Conservation (phyloP, 495 filamentous ascomycete species). For the Hypoxylon rickii region DNA sequence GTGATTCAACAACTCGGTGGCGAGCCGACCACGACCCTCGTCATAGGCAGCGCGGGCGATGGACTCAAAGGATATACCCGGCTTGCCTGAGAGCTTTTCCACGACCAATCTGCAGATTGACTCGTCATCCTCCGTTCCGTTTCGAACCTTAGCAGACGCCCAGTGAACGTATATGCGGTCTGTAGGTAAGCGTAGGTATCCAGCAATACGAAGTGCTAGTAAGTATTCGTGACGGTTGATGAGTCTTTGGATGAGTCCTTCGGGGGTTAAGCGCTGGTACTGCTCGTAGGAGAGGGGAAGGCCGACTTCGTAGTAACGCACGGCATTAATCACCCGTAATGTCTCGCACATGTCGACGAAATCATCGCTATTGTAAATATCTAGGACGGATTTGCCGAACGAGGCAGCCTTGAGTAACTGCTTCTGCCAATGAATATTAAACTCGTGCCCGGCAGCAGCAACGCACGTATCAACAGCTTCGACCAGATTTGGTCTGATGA, state of each 20-base stretch:
- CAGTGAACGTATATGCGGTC: slow-evolving; percentile 94
- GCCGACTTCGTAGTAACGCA: slow-evolving; percentile 88
- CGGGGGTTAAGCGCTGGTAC: slow-evolving; percentile 81
- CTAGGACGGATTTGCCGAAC: slow-evolving; percentile 94
- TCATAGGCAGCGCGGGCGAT: slow-evolving; percentile 96
- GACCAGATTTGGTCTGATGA: slow-evolving; percentile 82
- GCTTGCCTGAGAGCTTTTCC: slow-evolving; percentile 80
- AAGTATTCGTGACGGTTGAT: slow-evolving; percentile 90
- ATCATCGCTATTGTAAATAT: slow-evolving; percentile 95
- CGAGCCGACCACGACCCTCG: slow-evolving; percentile 83
- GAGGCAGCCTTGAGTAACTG: slow-evolving; percentile 92
- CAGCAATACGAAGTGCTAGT: slow-evolving; percentile 85
- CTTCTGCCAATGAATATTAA: slow-evolving; percentile 89
- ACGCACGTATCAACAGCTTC: slow-evolving; percentile 90
- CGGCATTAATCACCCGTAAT: slow-evolving; percentile 87
- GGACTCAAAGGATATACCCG: slow-evolving; percentile 89
- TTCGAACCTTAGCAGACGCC: slow-evolving; percentile 91
- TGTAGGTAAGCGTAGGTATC: slow-evolving; percentile 83
- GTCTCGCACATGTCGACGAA: slow-evolving; percentile 99
- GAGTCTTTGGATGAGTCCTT: slow-evolving; percentile 81
- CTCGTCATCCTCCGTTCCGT: slow-evolving; percentile 84
- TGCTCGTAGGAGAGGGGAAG: slow-evolving; percentile 92
- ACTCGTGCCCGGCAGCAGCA: slow-evolving; percentile 86
- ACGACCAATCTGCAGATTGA: slow-evolving; percentile 86
- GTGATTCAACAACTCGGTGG: slow-evolving; percentile 88